Percentiles rank a stretch among this genome's conserved stretches.
These are phyloP conservation scores for Pyricularia sp. DNA, from an alignment of 2,329 filamentous ascomycete species.

Conservation along the genomic window DNA sequence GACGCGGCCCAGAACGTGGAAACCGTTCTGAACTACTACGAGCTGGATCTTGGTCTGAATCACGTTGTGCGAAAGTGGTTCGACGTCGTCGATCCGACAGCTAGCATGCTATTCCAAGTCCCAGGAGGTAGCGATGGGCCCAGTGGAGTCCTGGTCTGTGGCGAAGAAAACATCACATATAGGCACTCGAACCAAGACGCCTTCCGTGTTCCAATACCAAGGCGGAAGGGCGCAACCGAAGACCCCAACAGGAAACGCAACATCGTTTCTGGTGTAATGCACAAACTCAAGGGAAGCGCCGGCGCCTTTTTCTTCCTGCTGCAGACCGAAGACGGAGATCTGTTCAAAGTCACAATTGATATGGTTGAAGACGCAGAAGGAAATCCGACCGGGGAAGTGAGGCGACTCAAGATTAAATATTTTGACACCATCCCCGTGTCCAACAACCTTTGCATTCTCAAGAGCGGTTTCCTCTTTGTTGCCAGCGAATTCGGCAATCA, in stretches of 20 bases:
- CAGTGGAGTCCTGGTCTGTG: conserved; percentile 88
- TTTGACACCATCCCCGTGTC: conserved; percentile 92
- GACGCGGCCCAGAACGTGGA: conserved; percentile 70
- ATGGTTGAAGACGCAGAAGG: conserved; percentile 74
- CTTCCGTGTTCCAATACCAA: conserved; percentile 78
- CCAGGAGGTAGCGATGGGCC: conserved; percentile 88
- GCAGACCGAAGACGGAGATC: conserved; percentile 92
- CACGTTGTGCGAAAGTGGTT: conserved; percentile 97
- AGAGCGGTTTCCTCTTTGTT: conserved; percentile 89
- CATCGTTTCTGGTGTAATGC: conserved; percentile 88
- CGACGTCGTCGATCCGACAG: conserved; percentile 79
- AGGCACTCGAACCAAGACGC: conserved; percentile 90
- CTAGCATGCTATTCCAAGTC: conserved; percentile 86
- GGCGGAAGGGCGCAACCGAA: conserved; percentile 75
- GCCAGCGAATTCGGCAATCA: conserved; percentile 89
- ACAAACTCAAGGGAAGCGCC: conserved; percentile 70
- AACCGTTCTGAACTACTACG: conserved; percentile 91
- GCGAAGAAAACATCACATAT: conserved; percentile 89
- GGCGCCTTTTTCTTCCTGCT: conserved; percentile 95
- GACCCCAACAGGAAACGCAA: conserved; percentile 81
- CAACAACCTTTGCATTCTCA: conserved; percentile 78
- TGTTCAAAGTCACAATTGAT: conserved; percentile 92
- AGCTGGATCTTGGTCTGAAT: conserved; percentile 90
- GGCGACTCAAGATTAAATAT: conserved; percentile 83
- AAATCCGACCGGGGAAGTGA: conserved; percentile 68